Evolutionary conservation across 495 filamentous ascomycete genomes (phyloP), one percentile per base, ranked within the genome.

Genomic region (Penicillium soppii): DNA sequence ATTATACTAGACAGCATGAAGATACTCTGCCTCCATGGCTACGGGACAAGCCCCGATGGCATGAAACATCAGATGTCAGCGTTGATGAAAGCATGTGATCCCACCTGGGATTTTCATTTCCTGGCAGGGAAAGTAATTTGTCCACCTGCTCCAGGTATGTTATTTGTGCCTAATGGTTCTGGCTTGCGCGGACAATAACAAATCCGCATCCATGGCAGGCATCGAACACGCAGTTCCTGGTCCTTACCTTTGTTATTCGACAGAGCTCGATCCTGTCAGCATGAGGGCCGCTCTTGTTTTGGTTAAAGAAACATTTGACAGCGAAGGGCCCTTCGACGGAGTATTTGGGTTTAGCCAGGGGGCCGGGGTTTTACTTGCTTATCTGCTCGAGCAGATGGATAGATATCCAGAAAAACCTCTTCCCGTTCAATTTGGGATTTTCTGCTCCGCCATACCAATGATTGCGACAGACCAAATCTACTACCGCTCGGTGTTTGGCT

Each of bases 21-120:
- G 29, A 57, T 63, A 19, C 47, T 63, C 26, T 63, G 60, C 33
- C 53, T 59, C 9, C 60, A 59, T 40, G 60, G 60, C 6, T 51
- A 41, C 22, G 60, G 60, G 12, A 59, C 53, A 10, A 39, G 15
- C 12, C 33, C 56, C 13, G 38, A 35, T 21, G 39, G 57, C 39
- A 47, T 63, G 39, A 40, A 55, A 36, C 41, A 41, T 26, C 60
- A 63, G 20, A 19, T 63, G 35, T 42, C 53, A 17, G 21, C n/a
- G 3, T 7, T 63, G 1, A 27, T 13, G 10, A 39, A 44, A 22
- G 4, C n/a, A 3, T 37, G 26, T 21, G 57, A 59, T 36, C 50
- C 56, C 10, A 57, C 32, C 48, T 59, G 52, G 47, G 54, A 55
- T 10, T 57, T 63, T 20, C n/a, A 49, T 30, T 63, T 55, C 37